A percentile compares a stretch with the other conserved stretches of the same genome.
Evolutionary conservation across 2,329 filamentous ascomycete genomes (phyloP).

Genomic region (Fusarium sp.): DNA sequence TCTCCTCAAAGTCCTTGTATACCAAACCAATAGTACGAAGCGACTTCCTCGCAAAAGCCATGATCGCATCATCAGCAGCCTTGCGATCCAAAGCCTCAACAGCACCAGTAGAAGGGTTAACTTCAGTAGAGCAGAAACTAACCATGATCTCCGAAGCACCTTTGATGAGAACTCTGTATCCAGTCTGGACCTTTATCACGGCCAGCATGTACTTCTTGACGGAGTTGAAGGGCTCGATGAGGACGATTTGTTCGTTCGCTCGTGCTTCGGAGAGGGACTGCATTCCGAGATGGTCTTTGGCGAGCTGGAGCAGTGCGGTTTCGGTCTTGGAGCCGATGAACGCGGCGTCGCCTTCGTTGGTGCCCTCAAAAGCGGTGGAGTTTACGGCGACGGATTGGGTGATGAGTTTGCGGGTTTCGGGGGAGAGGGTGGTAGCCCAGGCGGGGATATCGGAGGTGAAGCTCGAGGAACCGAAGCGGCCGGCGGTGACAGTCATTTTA

Average conservation of each 20-base stretch:
- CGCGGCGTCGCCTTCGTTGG: conserved; percentile 69
- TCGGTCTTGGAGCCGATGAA: conserved; percentile 84
- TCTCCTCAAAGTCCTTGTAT: conserved; percentile 79
- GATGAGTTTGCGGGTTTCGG: conserved; percentile 40
- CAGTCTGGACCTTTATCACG: conserved; percentile 62
- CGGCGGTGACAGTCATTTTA: conserved; percentile 73
- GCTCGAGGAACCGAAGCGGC: conserved; percentile 61
- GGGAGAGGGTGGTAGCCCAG: conserved; percentile 37
- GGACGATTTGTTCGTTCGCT: conserved; percentile 66
- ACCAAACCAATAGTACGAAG: conserved; percentile 85
- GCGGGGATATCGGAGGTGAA: conserved; percentile 44
- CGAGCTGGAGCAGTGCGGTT: conserved; percentile 75
- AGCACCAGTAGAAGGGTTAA: conserved; percentile 56
- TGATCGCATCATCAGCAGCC: conserved; percentile 71
- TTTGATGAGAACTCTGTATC: conserved; percentile 68
- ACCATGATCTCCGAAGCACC: conserved; percentile 72
- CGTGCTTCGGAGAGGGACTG: conserved; percentile 71
- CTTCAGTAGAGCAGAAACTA: conserved; percentile 59
- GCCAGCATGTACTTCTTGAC: conserved; percentile 77
- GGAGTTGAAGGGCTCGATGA: conserved; percentile 80
- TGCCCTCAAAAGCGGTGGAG: conserved; percentile 80
- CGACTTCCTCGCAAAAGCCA: conserved; percentile 79
- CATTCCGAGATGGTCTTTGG: conserved; percentile 73
- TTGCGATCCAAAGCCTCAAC: conserved; percentile 58
- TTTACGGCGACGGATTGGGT: conserved; percentile 64